These are phyloP conservation scores for Triangularia setosa DNA, from an alignment of 2,329 filamentous ascomycete species.

Conservation along the genomic window DNA sequence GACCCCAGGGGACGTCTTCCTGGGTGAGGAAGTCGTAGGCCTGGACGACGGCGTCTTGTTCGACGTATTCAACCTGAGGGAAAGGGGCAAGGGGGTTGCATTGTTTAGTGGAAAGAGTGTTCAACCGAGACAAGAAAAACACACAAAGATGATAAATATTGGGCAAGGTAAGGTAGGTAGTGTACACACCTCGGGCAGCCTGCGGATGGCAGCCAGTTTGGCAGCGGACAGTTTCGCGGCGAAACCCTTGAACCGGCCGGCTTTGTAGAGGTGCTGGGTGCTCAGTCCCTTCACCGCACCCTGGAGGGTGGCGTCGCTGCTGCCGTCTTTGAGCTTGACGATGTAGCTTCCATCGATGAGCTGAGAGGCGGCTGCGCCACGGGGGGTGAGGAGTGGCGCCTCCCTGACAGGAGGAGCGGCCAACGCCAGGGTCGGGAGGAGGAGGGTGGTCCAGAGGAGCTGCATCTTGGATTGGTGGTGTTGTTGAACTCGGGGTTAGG, in stretches of 20 bases:
- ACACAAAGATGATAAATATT: no score
- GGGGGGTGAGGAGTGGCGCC: conserved; percentile 31
- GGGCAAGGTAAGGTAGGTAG: neutral
- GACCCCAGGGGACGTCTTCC: conserved; percentile 28
- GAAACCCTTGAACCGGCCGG: conserved; percentile 29
- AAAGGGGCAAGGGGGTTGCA: no score
- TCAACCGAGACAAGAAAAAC: no score
- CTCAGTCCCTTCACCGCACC: conserved; percentile 19
- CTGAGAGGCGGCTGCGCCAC: conserved; percentile 25
- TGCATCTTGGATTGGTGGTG: conserved; percentile 11
- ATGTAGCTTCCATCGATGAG: conserved; percentile 41
- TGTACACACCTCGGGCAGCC: conserved; percentile 25
- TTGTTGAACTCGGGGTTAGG: neutral
- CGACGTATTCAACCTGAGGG: conserved; percentile 32
- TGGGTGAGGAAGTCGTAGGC: conserved; percentile 26
- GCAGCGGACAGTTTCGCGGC: conserved; percentile 24
- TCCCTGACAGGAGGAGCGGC: conserved; percentile 28
- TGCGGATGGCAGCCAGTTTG: conserved; percentile 23
- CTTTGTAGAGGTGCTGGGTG: conserved; percentile 27
- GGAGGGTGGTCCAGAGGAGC: conserved; percentile 31
- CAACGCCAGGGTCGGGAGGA: conserved; percentile 33
- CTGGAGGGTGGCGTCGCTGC: conserved; percentile 30
- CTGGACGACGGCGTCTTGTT: conserved; percentile 29
- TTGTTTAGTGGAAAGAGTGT: no score
- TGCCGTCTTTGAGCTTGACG: conserved; percentile 40